Base-by-base conservation (phyloP, 1,139 yeast species). In the Lodderomyces metapsilosis region DNA sequence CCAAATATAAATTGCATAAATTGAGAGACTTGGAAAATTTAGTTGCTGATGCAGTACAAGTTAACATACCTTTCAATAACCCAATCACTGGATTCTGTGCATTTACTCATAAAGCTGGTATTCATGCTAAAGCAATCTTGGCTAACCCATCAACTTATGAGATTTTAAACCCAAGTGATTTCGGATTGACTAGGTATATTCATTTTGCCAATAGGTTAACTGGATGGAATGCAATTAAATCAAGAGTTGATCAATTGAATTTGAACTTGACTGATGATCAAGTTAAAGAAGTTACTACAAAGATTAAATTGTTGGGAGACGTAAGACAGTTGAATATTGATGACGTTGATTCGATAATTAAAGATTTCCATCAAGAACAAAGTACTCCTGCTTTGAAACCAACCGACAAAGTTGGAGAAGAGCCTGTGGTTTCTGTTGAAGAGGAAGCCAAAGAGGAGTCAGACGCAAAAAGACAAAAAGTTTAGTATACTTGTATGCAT, bases 41-140 rank as follows among this genome's bases (percentile, higher is more conserved):
- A 66, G 97, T 92, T 48, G 98, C 98, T 41, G 96, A 91, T 52
- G 95, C 97, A 23, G 98, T 92, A 43, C 95, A 88, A 69, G 96
- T 92, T 49, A 91, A 91, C 68, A 82, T 92, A 60, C 98, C 98
- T 48, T 92, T 92, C 78, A 92, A 92, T 80, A 92, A 92, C 74
- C 98, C 98, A 55, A 89, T 92, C 65, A 92, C 98, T 38, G 98
- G 98, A 43, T 92, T 92, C 84, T 92, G 98, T 76, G 98, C 98
- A 41, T 92, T 92, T 73, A 92, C 98, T 43, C 98, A 92, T 77
- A 92, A 92, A 78, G 98, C 98, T 43, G 98, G 98, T 73, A 91
- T 92, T 60, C 98, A 92, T 64, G 98, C 98, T 59, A 92, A 92
- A 78, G 98, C 98, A 45, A 92, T 92, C 57, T 80, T 92, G 56